A percentile compares a stretch with the other conserved stretches of the same genome.
Conservation (phyloP, 2,329 filamentous ascomycete genomes). For the Davidsoniella neocaledoniae region DNA sequence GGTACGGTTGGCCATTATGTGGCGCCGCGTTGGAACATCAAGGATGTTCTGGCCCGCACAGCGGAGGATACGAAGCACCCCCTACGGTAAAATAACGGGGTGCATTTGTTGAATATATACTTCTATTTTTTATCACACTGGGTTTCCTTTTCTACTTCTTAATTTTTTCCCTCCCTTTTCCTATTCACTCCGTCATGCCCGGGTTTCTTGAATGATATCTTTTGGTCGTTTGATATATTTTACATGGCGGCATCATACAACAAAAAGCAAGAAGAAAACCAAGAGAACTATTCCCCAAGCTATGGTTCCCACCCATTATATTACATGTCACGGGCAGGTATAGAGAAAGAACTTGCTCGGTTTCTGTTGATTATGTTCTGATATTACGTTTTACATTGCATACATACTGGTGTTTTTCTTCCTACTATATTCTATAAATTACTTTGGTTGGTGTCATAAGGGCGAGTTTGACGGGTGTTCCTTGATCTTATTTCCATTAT, state of each 20-base stretch:
- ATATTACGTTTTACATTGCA: too few relatives aligned
- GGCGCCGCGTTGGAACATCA: constrained; percentile 68
- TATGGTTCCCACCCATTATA: too few relatives aligned
- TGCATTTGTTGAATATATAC: neutral
- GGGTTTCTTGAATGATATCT: neutral
- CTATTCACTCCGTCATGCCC: neutral
- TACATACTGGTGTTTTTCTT: neutral
- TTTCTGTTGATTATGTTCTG: too few relatives aligned
- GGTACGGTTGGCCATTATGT: constrained; percentile 55
- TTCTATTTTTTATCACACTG: neutral
- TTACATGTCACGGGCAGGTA: too few relatives aligned
- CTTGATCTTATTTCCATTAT: too few relatives aligned
- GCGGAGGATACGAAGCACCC: constrained; percentile 60
- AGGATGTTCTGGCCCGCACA: constrained; percentile 61
- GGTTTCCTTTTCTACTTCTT: neutral
- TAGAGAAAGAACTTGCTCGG: too few relatives aligned
- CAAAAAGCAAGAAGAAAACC: neutral
- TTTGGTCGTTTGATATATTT: neutral
- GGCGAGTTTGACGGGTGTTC: too few relatives aligned
- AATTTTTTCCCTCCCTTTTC: constrained; percentile 1
- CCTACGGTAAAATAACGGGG: constrained; percentile 35
- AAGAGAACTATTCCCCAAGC: neutral
- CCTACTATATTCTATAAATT: too few relatives aligned
- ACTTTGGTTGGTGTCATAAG: too few relatives aligned
- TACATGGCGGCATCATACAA: neutral